Base-by-base conservation (phyloP, 768 basidiomycete species). In the Macrocybe gigantea region DNA sequence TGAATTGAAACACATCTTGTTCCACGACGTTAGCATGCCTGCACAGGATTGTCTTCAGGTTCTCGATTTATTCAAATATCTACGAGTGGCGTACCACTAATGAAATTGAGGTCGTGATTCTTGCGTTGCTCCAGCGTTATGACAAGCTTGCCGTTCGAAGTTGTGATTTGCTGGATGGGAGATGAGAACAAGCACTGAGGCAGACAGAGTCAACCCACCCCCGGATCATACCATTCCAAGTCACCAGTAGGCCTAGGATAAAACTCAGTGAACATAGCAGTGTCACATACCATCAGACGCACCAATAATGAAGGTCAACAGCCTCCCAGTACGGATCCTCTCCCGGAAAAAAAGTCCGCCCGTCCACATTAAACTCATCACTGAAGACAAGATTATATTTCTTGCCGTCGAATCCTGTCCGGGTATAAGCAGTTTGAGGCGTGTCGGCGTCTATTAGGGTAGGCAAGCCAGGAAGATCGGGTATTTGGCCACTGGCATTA, bases 1-100 rank as follows among this genome's bases (percentile, higher is more conserved):
- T 0, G 91, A 92, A 11, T 83, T 94, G 67, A 93, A 96, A 68
- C 94, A 98, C 47, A 96, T 66, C 66, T 96, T 91, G 67, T 96
- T 95, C 93, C 94, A 96, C 9, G 83, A 78, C 55, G 86, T 82
- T 7, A 93, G 45, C 83, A 85, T 85, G 34, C 80, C 82, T 77
- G 49, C 34, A 41, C 13, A 44, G 15, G 38, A 13, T 3, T 4
- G 22, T 22, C 22, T 22, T 22, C 2, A 22, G 22, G 22, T 53
- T 46, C 48, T 2, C 11, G 64, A 49, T 72, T 30, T 73, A 74
- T 46, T 7, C 10, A 44, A 35, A 40, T 31, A 67, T 35, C 7
- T 51, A 64, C 81, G 22, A 22, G 22, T 22, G 22, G 22, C 22
- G 59, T 66, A 73, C 86, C 92, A 48, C 85, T 87, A 64, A 82